Base-by-base conservation (phyloP, 2,329 filamentous ascomycete species). In the Diplodia sapinea region DNA sequence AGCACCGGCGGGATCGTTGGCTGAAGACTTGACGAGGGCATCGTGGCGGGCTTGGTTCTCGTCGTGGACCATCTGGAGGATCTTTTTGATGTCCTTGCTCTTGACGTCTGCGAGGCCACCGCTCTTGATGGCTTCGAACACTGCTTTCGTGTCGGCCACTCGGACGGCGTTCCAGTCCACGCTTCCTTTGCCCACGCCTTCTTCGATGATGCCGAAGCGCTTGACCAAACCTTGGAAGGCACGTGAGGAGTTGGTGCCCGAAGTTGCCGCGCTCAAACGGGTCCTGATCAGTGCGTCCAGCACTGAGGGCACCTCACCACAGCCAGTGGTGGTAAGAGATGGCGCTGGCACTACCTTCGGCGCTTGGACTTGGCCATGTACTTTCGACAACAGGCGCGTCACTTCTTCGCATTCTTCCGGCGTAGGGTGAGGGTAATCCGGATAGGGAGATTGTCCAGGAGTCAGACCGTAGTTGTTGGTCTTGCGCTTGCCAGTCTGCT, bases 101-200 rank as follows among this genome's bases (percentile, higher is more conserved):
- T 94, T 95, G 17, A 83, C 82, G n/a, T 86, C 84, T 2, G 88
- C 89, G 2, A 94, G 81, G 0, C 93, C 93, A 11, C 91, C 91
- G 8, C 81, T 79, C 71, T 87, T 88, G 73, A 95, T 93, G 0
- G 90, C 86, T 62, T 89, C 80, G 55, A 86, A 86, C n/a, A 95
- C 82, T 6, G 90, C 86, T 49, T 85, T 81, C 4, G 86, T 75
- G 1, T 86, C 77, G 1, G 88, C 86, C 31, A 80, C 77, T 26
- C 88, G 86, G 1, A 94, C 89, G 11, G 86, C 87, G 71, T 92
- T 87, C 90, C 91, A 94, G 74, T 93, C 82, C 8, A 93, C 89
- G 66, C 89, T 91, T 3, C 89, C 89, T 71, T 89, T 88, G 5
- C 89, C 90, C 11, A 89, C 79, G 7, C 90, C 88, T 51, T 85